phyloP scores from a whole-genome alignment of 1,284 basidiomycete genomes.

The Irpex sp. region DNA sequence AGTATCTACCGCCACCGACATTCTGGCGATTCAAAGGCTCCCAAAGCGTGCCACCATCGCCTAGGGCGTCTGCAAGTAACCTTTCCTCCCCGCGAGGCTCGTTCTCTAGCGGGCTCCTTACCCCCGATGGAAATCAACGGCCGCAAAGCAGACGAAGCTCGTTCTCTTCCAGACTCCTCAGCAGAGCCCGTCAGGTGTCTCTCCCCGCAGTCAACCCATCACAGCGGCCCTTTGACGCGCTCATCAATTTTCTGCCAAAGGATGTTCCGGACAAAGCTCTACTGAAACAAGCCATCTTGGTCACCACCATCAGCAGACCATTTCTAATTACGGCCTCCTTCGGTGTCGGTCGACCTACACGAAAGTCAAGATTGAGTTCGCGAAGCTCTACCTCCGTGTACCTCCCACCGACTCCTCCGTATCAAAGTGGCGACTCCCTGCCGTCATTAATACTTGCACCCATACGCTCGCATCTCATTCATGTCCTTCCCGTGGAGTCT shows the following conservation, averaged over 20 bases:
- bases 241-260: slow-evolving; percentile 37
- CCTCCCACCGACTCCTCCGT: slow-evolving; percentile 19
- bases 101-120: slow-evolving; percentile 5
- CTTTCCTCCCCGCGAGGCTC: slow-evolving; percentile 14
- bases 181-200: slow-evolving; percentile 5
- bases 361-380: slow-evolving; percentile 6
- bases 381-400: slow-evolving; percentile 22
- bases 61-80: slow-evolving; percentile 19
- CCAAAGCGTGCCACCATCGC: slow-evolving; percentile 23
- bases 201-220: slow-evolving; percentile 28
- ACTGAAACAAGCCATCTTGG: slow-evolving; percentile 39
- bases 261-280: slow-evolving; percentile 31
- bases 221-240: slow-evolving; percentile 37
- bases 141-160: slow-evolving; percentile 7
- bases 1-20: slow-evolving; percentile 19
- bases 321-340: slow-evolving; percentile 29
- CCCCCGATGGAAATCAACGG: neutral
- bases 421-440: slow-evolving; percentile 19
- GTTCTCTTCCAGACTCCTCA: slow-evolving; percentile 12
- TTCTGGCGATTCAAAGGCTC: slow-evolving; percentile 19
- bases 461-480: slow-evolving; percentile 27
- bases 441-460: slow-evolving; percentile 12
- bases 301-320: slow-evolving; percentile 38
- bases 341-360: neutral
- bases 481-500: slow-evolving; percentile 25